Base-by-base conservation (phyloP, 2,329 filamentous ascomycete genomes). In the Chaetomium olivaceum region DNA sequence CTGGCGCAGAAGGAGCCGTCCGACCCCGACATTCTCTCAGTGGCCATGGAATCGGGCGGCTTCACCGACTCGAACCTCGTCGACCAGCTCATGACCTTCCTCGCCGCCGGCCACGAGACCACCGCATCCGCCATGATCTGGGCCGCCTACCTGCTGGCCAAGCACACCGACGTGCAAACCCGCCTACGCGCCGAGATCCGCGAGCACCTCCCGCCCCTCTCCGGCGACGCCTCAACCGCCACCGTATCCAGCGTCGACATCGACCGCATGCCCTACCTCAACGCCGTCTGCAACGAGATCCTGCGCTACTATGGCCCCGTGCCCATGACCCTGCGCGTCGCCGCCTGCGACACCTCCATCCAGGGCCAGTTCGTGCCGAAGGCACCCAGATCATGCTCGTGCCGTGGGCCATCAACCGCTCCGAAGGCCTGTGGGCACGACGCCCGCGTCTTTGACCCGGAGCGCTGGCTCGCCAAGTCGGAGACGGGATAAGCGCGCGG, bases 21-120 rank as follows among this genome's bases (percentile, higher is more conserved):
- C 1, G 87, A 88, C 55, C 76, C 86, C 8, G 92, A 96, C 75
- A 95, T 97, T 65, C 81, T 96, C 39, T 92, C 89, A 0, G 90
- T 94, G 0, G 92, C 92, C 19, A 80, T 96, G 57, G 85, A 89
- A 74, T 92, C 88, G 48, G 91, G 90, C 56, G 87, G 82, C 6
- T 95, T 96, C 77, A 85, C 80, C 14, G 91, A 95, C 68, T 90
- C 92, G 58, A 87, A 92, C 67, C 85, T 96, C n/a, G 86, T 92
- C 43, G 90, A 95, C 75, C 92, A 96, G 77, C 85, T 95, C 74
- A 95, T 96, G 91, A 96, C 91, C 0, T 95, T 96, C 80, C 85
- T 96, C 5, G 90, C 89, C 0, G 92, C 92, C 0, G 89, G 89
- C 25, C 91, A 94, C 76, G 91, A 94, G 78, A 94, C 91, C 0